phyloP scores from a whole-genome alignment of 345 rosid species.

The Salix koriyanagi region DNA sequence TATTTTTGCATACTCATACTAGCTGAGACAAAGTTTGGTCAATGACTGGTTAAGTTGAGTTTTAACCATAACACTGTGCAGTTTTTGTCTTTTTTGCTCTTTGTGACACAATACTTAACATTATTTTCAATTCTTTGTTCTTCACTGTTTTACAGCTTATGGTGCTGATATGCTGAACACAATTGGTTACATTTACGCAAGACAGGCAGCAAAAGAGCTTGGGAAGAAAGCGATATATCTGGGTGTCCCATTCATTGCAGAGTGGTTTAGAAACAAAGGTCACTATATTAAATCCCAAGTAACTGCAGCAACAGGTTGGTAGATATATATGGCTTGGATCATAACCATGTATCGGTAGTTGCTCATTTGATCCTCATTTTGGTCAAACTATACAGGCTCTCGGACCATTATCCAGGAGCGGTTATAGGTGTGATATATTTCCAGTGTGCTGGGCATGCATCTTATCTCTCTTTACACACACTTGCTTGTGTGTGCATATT shows the following conservation, averaged over 20 bases:
- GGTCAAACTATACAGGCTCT: neutral
- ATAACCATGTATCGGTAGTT: constrained; percentile 1
- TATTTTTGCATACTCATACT: neutral
- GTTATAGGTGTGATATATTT: neutral
- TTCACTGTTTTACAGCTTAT: constrained; percentile 56
- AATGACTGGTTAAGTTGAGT: neutral
- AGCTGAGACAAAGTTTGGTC: neutral
- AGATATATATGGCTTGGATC: constrained; percentile 11
- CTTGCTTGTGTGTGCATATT: neutral
- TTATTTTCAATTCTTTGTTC: constrained; percentile 8
- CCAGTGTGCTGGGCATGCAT: neutral
- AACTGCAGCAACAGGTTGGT: constrained; percentile 93
- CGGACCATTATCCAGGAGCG: neutral
- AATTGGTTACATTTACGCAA: constrained; percentile 81
- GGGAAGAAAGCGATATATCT: constrained; percentile 82
- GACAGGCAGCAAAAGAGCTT: constrained; percentile 96
- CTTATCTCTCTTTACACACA: neutral
- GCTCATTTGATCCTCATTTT: constrained; percentile 7
- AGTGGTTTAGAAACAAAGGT: constrained; percentile 97
- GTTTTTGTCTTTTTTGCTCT: neutral
- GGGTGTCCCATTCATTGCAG: constrained; percentile 90
- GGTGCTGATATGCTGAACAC: constrained; percentile 95
- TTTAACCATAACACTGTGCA: neutral
- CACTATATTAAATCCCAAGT: constrained; percentile 94
- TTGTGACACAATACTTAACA: neutral